Percentiles rank a stretch among this genome's conserved stretches.
Conservation (phyloP, 2,329 filamentous ascomycete species). For the Colletotrichum sp. region DNA sequence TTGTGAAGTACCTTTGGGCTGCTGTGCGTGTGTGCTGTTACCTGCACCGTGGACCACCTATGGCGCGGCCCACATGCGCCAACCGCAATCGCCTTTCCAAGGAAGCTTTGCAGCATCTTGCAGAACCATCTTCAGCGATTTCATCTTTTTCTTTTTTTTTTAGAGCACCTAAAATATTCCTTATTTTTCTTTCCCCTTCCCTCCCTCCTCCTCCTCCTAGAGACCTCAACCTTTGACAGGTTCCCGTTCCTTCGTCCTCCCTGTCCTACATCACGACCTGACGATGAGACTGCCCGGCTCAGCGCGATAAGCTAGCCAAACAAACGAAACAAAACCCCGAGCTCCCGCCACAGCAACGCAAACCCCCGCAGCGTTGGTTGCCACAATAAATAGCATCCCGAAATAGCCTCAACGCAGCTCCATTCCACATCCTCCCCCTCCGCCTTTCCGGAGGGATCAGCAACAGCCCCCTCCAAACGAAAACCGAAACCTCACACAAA, state of each 20-base stretch:
- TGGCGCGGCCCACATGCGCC: not conserved
- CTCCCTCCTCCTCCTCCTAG: not conserved
- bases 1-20: not conserved
- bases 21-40: not conserved
- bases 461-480: not conserved
- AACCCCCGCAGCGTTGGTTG: not conserved
- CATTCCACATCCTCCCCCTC: not conserved
- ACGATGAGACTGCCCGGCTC: not conserved
- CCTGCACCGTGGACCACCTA: not conserved
- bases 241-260: not conserved
- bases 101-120: constrained; percentile 1
- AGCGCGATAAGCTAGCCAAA: not conserved
- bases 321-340: not conserved
- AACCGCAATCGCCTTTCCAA: not conserved
- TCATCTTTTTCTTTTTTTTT: not conserved
- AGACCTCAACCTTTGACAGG: not conserved
- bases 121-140: constrained; percentile 8
- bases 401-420: not conserved
- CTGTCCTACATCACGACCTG: not conserved
- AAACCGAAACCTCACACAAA: not conserved
- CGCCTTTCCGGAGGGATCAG: not conserved
- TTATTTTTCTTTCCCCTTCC: not conserved
- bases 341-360: not conserved
- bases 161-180: not conserved
- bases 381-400: not conserved